Conservation (phyloP, 192 early-diverging fungal species). For the Podila minutissima region DNA sequence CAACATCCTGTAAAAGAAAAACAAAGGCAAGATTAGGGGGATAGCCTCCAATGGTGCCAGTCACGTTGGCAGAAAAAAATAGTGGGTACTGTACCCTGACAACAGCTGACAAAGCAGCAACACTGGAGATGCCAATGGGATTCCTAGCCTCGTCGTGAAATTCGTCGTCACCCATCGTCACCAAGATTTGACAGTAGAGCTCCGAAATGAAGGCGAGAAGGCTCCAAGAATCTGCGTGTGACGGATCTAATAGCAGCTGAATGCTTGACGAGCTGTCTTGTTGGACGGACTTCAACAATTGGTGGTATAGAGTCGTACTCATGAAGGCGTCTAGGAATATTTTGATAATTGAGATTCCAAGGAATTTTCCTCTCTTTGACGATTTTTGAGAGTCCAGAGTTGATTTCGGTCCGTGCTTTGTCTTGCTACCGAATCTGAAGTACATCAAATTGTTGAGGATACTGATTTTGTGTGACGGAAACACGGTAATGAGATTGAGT, state of each 20-base stretch:
- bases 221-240: constrained; percentile 60
- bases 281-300: constrained; percentile 19
- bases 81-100: constrained; percentile 58
- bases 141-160: constrained; percentile 70
- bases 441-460: constrained; percentile 63
- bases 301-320: constrained; percentile 11
- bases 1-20: constrained; percentile 64
- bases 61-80: not conserved
- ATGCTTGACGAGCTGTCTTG: constrained; percentile 18
- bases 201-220: constrained; percentile 78
- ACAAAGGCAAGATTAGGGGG: constrained; percentile 5
- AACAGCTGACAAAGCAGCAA: constrained; percentile 60
- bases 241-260: constrained; percentile 44
- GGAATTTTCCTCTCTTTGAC: constrained; percentile 31
- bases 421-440: constrained; percentile 30
- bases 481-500: constrained; percentile 63
- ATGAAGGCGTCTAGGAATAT: constrained; percentile 40
- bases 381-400: constrained; percentile 26
- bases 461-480: constrained; percentile 61
- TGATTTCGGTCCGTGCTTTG: constrained; percentile 15
- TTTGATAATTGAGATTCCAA: constrained; percentile 26
- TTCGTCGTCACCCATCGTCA: constrained; percentile 90
- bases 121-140: constrained; percentile 59
- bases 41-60: too few relatives aligned
- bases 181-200: constrained; percentile 73